Conservation (phyloP, 768 basidiomycete genomes). For the Mycena rosella region DNA sequence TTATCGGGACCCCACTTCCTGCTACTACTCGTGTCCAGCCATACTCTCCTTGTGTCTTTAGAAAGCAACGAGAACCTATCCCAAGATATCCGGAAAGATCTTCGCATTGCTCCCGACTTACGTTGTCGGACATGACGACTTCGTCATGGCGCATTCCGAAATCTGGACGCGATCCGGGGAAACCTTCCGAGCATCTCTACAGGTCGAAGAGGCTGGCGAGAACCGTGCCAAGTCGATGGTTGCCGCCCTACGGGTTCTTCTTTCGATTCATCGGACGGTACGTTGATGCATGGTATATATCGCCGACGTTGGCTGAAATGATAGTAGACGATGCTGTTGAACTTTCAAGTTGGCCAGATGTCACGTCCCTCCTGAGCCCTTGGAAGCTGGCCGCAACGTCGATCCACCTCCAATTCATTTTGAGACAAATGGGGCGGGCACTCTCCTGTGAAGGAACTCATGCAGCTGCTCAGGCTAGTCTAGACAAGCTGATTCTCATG, state of each 20-base stretch:
- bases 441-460: conserved; percentile 69
- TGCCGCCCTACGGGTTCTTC: conserved; percentile 73
- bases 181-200: conserved; percentile 75
- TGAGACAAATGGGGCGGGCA: conserved; percentile 79
- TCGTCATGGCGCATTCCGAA: conserved; percentile 83
- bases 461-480: conserved; percentile 67
- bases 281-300: conserved; percentile 32
- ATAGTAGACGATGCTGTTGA: conserved; percentile 53
- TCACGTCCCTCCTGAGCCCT: conserved; percentile 78
- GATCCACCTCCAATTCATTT: conserved; percentile 80
- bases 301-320: not conserved
- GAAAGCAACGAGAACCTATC: conserved; percentile 72
- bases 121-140: conserved; percentile 75
- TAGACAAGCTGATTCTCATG: conserved; percentile 75
- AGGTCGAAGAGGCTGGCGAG: conserved; percentile 61
- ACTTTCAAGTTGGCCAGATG: conserved; percentile 69
- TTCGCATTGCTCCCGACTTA: conserved; percentile 65
- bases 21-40: conserved; percentile 68
- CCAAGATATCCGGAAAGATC: conserved; percentile 61
- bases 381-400: conserved; percentile 89
- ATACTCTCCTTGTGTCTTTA: conserved; percentile 78
- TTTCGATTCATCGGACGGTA: conserved; percentile 77
- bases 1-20: conserved; percentile 75
- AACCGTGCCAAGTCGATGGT: conserved; percentile 72
- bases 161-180: conserved; percentile 77